A percentile compares a stretch with the other conserved stretches of the same genome.
Evolutionary conservation across 805 yeast genomes (phyloP).

Genomic region (Myxozyma sirexii): DNA sequence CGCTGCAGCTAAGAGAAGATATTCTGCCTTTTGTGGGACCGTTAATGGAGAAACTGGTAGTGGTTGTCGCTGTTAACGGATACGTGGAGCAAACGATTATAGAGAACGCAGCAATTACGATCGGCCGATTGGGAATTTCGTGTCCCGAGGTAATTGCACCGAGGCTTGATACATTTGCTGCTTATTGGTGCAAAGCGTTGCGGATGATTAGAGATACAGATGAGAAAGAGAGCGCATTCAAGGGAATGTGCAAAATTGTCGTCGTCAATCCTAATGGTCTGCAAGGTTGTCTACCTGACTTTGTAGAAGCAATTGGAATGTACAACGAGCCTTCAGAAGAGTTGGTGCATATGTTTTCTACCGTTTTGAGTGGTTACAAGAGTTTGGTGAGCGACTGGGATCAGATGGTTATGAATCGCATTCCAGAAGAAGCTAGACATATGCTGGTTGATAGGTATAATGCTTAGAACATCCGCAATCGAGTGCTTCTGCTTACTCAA

Average conservation of each 20-base stretch:
- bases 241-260: conserved; percentile 77
- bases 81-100: conserved; percentile 65
- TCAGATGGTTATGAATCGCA: conserved; percentile 31
- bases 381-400: conserved; percentile 38
- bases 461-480: too few relatives aligned
- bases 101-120: conserved; percentile 86
- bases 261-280: conserved; percentile 68
- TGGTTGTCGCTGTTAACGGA: conserved; percentile 45
- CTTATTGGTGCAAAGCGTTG: conserved; percentile 73
- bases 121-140: conserved; percentile 79
- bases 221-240: conserved; percentile 85
- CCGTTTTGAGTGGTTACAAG: conserved; percentile 40
- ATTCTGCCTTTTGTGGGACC: conserved; percentile 57
- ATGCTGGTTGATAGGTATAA: conserved; percentile 20
- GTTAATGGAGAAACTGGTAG: conserved; percentile 57
- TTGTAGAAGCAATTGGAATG: conserved; percentile 59
- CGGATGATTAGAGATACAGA: conserved; percentile 70
- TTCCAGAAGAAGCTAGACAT: conserved; percentile 34
- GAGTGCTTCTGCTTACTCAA: neutral
- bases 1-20: conserved; percentile 57
- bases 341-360: conserved; percentile 38
- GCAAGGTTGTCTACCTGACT: conserved; percentile 52
- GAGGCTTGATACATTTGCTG: conserved; percentile 58
- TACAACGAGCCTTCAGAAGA: conserved; percentile 42
- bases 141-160: conserved; percentile 62